Evolutionary conservation across 1,284 basidiomycete species (phyloP), one percentile per base, ranked within the genome.

Genomic region (Pascua sp.): DNA sequence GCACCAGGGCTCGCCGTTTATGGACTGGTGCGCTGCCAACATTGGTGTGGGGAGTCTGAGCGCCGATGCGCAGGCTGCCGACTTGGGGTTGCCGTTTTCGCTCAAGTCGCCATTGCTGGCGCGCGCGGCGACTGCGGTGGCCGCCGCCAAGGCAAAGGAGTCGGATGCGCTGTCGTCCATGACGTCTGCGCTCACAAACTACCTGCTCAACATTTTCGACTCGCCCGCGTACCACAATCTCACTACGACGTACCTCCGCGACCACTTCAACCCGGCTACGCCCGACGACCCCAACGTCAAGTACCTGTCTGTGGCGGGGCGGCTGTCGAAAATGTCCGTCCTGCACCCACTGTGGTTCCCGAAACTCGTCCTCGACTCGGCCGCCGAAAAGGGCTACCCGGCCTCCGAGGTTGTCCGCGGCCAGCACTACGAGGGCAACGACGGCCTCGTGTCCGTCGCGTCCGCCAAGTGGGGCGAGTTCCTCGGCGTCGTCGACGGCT

Each of bases 321-420:
- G 92, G 12, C 82, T 86, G 18, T 79, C 81, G 11, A 83, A 83
- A 60, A 83, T 96, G 67, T 76, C 73, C 7, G 76, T 97, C 39
- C 89, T 90, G 82, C 95, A 98, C 75, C 96, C 96, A 0, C 84
- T 99, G 49, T 98, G 94, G 92, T 82, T 98, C 46, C 91, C 95
- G 2, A 97, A 98, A 77, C 83, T 93, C 75, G 88, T 98, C 18
- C 81, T 97, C 32, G 95, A 99, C 71, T 78, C 80, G 7, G 79
- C 81, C 3, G 81, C 81, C 8, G 76, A 82, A 69, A 74, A 73
- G 24, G 76, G 76, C 2, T 77, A 76, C 48, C 85, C 86, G 0
- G 81, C 83, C 11, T 88, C 91, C 70, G 82, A 83, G 44, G 73
- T 75, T 8, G 69, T 72, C 15, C 68, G 74, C 11, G 76, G 79